Evolutionary conservation across 148 eudicot genomes (phyloP).

Genomic region (Arctostaphylos glauca): DNA sequence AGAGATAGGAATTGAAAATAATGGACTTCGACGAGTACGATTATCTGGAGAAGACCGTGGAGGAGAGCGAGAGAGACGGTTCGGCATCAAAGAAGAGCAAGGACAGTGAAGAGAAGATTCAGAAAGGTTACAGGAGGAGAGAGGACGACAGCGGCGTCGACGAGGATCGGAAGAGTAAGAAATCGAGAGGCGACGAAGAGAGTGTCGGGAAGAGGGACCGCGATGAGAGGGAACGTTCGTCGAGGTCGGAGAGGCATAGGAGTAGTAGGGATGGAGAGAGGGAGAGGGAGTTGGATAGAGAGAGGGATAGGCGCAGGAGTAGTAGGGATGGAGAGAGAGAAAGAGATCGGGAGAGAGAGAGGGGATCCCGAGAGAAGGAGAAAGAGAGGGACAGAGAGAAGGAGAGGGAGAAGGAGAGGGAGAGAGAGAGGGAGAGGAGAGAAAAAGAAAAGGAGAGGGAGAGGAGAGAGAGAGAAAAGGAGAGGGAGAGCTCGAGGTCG

Average conservation of each 20-base stretch:
- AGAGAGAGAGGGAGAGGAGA: slow-evolving; percentile 18
- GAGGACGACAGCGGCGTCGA: slow-evolving; percentile 31
- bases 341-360: slow-evolving; percentile 19
- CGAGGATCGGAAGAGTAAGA: slow-evolving; percentile 37
- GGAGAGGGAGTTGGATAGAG: slow-evolving; percentile 19
- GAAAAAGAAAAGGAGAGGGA: slow-evolving; percentile 27
- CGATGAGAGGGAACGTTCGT: slow-evolving; percentile 20
- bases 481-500: slow-evolving; percentile 4
- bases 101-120: slow-evolving; percentile 33
- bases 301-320: slow-evolving; percentile 36
- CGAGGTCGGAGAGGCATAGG: slow-evolving; percentile 25
- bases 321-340: slow-evolving; percentile 27
- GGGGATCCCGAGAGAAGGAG: slow-evolving; percentile 21
- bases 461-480: slow-evolving; percentile 22
- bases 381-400: slow-evolving; percentile 19
- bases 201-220: slow-evolving; percentile 29
- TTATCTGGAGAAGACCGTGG: slow-evolving; percentile 81
- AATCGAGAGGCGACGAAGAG: slow-evolving; percentile 41
- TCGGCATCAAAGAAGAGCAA: slow-evolving; percentile 36
- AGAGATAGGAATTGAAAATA: background rate
- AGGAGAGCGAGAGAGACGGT: slow-evolving; percentile 32
- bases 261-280: slow-evolving; percentile 25
- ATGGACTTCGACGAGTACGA: slow-evolving; percentile 99
- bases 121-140: slow-evolving; percentile 49
- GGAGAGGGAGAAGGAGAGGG: slow-evolving; percentile 19